Evolutionary conservation across 768 basidiomycete species (phyloP).

Genomic region (Phallus indusiatus): DNA sequence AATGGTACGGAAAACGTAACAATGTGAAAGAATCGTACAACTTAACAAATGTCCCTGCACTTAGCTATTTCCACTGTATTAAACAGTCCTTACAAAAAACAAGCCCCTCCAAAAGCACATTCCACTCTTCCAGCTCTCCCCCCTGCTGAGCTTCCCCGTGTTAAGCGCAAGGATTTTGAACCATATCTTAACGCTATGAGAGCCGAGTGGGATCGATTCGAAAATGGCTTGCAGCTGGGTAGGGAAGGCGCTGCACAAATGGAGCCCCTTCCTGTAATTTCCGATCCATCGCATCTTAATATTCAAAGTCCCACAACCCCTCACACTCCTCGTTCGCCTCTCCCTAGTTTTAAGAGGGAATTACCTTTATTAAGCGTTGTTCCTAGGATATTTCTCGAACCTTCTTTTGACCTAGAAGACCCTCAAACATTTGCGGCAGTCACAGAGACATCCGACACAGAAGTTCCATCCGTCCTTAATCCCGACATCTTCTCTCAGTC

Average conservation of each 20-base stretch:
- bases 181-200: constrained; percentile 63
- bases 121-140: constrained; percentile 64
- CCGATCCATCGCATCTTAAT: constrained; percentile 10
- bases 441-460: constrained; percentile 33
- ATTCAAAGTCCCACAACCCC: constrained; percentile 9
- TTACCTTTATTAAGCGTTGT: constrained; percentile 69
- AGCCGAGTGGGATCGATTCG: constrained; percentile 72
- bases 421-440: constrained; percentile 69
- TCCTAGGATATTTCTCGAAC: constrained; percentile 72
- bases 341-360: constrained; percentile 29
- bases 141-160: constrained; percentile 69
- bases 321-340: constrained; percentile 19
- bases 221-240: constrained; percentile 31
- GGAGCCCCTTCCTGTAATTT: background rate
- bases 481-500: constrained; percentile 56
- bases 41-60: constrained; percentile 10
- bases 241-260: constrained; percentile 23
- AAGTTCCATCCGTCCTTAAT: constrained; percentile 32
- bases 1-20: constrained; percentile 48
- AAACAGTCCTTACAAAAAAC: constrained; percentile 78
- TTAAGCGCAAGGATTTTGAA: constrained; percentile 77
- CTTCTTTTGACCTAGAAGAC: constrained; percentile 72
- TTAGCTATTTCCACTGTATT: constrained; percentile 94
- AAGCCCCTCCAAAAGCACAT: constrained; percentile 83
- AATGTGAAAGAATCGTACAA: background rate